A percentile compares a stretch with the other conserved stretches of the same genome.
Conservation (phyloP, 202 grass and related monocot species). For the Digitaria exilis region DNA sequence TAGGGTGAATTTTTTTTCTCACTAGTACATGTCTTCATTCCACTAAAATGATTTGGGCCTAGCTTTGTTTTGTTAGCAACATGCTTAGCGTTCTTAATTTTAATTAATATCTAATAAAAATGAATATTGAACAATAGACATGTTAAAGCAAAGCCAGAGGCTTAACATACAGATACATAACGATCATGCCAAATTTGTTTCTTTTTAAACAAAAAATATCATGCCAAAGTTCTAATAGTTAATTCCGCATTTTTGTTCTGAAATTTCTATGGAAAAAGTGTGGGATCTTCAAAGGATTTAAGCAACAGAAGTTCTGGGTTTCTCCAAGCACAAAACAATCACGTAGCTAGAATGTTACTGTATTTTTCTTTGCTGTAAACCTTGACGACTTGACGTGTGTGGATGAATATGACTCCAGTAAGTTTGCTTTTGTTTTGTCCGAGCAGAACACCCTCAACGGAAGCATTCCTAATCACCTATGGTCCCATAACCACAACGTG, state of each 20-base stretch:
- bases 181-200: background rate
- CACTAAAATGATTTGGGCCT: background rate
- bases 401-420: background rate
- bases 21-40: background rate
- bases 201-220: background rate
- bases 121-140: background rate
- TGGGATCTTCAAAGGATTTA: background rate
- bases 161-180: background rate
- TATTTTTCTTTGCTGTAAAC: background rate
- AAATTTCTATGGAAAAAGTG: background rate
- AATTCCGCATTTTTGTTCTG: background rate
- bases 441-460: slow-evolving; percentile 63
- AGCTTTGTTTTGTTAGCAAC: background rate
- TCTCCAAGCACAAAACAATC: background rate
- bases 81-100: background rate
- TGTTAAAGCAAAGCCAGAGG: background rate
- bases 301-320: background rate
- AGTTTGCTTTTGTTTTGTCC: slow-evolving; percentile 32
- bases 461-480: slow-evolving; percentile 48
- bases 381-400: background rate
- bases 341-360: background rate
- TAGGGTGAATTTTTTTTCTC: background rate
- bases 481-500: slow-evolving; percentile 55
- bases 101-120: background rate
- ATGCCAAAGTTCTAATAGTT: background rate